These are phyloP conservation scores for Pseudopyrenochaeta lycopersici DNA, from an alignment of 2,329 filamentous ascomycete genomes.

Conservation along the genomic window DNA sequence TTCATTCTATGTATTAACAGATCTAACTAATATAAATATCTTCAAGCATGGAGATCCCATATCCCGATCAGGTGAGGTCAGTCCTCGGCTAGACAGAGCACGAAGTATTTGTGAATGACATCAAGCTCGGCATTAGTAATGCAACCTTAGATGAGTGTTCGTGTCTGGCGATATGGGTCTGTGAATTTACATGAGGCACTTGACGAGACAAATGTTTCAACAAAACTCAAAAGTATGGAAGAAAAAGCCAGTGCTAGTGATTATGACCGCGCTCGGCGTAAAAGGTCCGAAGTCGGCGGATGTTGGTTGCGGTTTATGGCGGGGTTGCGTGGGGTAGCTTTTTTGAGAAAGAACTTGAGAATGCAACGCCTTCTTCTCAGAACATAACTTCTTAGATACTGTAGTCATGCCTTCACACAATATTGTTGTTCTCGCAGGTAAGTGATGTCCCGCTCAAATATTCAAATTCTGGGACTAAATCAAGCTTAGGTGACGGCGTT, in stretches of 20 bases:
- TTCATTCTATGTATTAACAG: too few species aligned
- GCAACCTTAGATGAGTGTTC: neutral
- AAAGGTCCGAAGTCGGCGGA: neutral
- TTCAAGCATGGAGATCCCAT: neutral
- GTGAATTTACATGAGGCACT: neutral
- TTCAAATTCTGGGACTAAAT: slow-evolving; percentile 19
- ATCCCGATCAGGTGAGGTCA: neutral
- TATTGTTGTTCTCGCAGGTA: slow-evolving; percentile 53
- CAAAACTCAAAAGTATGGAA: neutral
- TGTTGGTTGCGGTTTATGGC: neutral
- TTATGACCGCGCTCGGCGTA: neutral
- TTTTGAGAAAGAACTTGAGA: neutral
- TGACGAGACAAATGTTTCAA: neutral
- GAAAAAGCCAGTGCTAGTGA: neutral
- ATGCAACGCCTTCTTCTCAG: neutral
- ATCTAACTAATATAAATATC: neutral
- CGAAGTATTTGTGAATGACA: neutral
- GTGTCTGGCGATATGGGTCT: neutral
- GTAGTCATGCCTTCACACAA: slow-evolving; percentile 51
- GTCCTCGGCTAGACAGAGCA: neutral
- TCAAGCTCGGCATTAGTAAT: neutral
- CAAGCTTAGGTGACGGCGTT: slow-evolving; percentile 49
- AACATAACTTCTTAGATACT: neutral
- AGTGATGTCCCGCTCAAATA: slow-evolving; percentile 9
- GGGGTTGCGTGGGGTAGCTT: slow-evolving; percentile 3